Conservation (phyloP, 129 eudicot genomes). For the Chrysanthemum lavandulifolium region DNA sequence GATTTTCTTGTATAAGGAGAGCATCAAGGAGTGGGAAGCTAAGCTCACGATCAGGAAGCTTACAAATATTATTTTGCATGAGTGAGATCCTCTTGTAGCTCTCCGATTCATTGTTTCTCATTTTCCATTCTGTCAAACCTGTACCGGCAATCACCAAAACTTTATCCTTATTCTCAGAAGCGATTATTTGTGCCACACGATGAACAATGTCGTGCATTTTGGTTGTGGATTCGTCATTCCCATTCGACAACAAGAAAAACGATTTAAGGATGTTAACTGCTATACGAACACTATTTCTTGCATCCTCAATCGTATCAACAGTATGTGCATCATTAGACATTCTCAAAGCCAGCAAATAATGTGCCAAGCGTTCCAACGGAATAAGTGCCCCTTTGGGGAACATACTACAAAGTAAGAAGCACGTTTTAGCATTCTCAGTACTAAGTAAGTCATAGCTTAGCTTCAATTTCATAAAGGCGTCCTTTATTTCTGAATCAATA, state of each 20-base stretch:
- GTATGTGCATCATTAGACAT: background rate
- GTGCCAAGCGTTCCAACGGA: background rate
- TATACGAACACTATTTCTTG: background rate
- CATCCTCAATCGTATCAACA: background rate
- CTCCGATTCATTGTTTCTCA: background rate
- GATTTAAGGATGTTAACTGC: conserved; percentile 14
- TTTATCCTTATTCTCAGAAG: background rate
- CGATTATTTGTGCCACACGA: conserved; percentile 7
- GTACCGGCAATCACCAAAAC: background rate
- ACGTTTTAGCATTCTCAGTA: conserved; percentile 3
- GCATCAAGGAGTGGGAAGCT: background rate
- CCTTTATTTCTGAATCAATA: background rate
- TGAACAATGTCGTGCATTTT: conserved; percentile 25
- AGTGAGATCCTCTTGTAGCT: conserved; percentile 23
- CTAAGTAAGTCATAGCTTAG: conserved; percentile 24
- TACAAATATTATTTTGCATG: background rate
- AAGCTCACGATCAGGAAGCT: conserved; percentile 6
- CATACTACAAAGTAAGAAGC: conserved; percentile 21
- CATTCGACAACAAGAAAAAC: background rate
- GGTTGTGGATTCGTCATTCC: background rate
- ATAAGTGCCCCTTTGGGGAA: background rate
- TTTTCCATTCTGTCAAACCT: conserved; percentile 13
- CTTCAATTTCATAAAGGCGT: background rate
- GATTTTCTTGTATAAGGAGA: background rate
- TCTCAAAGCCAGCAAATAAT: conserved; percentile 8